A percentile compares a stretch with the other conserved stretches of the same genome.
phyloP scores from a whole-genome alignment of 176 grass and related monocot species.

The Hsuehochloa calcarea region DNA sequence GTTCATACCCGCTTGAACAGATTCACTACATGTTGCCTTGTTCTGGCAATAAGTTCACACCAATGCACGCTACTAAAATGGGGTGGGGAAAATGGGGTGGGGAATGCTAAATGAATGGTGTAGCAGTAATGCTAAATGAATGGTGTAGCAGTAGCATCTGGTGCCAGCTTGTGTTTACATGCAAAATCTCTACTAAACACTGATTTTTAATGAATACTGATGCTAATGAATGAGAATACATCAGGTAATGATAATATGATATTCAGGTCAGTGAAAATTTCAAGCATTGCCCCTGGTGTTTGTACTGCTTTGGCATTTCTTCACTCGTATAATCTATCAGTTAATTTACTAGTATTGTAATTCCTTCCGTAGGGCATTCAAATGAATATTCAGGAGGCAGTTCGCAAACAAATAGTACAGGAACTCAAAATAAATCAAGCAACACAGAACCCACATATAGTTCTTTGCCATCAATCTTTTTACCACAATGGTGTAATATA shows the following conservation, averaged over 20 bases:
- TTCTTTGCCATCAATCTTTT: slow-evolving; percentile 91
- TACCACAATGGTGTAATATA: slow-evolving; percentile 99
- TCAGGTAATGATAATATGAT: not conserved
- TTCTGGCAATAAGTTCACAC: not conserved
- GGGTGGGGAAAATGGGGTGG: not conserved
- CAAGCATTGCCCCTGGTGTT: slow-evolving; percentile 8
- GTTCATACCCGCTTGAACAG: not conserved
- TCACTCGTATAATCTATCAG: not conserved
- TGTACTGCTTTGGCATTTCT: slow-evolving; percentile 5
- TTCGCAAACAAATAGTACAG: slow-evolving; percentile 96
- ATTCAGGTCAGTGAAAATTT: not conserved
- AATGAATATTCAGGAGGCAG: slow-evolving; percentile 95
- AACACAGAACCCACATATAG: slow-evolving; percentile 67
- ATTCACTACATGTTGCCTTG: slow-evolving; percentile 3
- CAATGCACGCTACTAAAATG: not conserved
- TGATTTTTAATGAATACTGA: not conserved
- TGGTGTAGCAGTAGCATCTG: not conserved
- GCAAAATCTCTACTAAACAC: not conserved
- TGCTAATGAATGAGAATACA: not conserved
- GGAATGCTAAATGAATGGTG: not conserved
- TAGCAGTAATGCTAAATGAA: slow-evolving; percentile 3
- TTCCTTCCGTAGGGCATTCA: slow-evolving; percentile 72
- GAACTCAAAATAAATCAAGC: slow-evolving; percentile 99
- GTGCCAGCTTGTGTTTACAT: not conserved
- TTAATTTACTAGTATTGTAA: not conserved